Evolutionary conservation across 306 rosid species (phyloP).

Genomic region (Cicer bijugum): DNA sequence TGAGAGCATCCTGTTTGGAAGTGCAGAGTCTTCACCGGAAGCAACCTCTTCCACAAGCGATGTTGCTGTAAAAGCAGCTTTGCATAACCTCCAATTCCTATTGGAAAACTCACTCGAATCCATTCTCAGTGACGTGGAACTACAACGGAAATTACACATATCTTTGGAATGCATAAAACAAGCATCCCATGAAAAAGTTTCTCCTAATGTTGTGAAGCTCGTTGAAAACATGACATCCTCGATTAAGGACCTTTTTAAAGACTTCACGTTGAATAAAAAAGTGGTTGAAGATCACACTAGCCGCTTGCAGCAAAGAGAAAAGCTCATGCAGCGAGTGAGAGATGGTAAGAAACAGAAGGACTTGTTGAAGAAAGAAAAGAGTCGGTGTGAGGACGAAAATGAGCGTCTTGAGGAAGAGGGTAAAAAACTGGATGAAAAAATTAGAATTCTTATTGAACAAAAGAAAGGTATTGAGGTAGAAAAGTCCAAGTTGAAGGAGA

Average conservation of each 20-base stretch:
- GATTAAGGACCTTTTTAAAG: conserved; percentile 6
- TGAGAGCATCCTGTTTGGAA: conserved; percentile 38
- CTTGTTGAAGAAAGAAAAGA: not conserved
- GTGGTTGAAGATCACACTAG: conserved; percentile 39
- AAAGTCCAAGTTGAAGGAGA: conserved; percentile 11
- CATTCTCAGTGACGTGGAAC: conserved; percentile 13
- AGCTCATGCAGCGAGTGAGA: conserved; percentile 3
- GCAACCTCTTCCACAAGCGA: conserved; percentile 1
- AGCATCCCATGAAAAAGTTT: conserved; percentile 11
- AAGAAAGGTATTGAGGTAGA: conserved; percentile 10
- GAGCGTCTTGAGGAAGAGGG: conserved; percentile 22
- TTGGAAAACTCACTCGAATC: conserved; percentile 29
- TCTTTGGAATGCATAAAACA: conserved; percentile 34
- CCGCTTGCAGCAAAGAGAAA: conserved; percentile 21
- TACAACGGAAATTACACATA: conserved; percentile 14
- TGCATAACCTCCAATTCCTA: conserved; percentile 25
- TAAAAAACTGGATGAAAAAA: conserved; percentile 26
- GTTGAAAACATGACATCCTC: conserved; percentile 26
- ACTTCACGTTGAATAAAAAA: conserved; percentile 17
- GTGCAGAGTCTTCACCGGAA: not conserved
- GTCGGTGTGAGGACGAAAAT: not conserved
- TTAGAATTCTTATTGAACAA: conserved; percentile 17
- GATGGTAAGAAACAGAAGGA: conserved; percentile 13
- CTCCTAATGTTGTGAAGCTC: conserved; percentile 27
- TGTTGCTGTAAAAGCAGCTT: conserved; percentile 26